A percentile compares a stretch with the other conserved stretches of the same genome.
phyloP scores from a whole-genome alignment of 768 basidiomycete genomes.

The Xerocomus potaroensis region DNA sequence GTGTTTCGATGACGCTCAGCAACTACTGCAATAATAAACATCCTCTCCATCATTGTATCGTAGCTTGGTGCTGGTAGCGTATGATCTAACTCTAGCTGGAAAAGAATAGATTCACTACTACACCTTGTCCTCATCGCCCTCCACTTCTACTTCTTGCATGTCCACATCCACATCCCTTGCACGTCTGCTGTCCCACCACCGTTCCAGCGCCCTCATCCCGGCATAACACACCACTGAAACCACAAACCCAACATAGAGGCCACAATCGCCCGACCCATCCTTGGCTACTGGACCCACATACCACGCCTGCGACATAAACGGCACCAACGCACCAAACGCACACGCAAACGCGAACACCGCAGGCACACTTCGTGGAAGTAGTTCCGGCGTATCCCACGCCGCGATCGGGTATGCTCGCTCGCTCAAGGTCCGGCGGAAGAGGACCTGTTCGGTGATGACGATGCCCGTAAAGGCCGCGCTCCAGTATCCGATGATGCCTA shows the following conservation, averaged over 20 bases:
- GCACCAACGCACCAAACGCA: slow-evolving; percentile 37
- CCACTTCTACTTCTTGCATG: neutral
- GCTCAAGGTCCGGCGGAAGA: slow-evolving; percentile 39
- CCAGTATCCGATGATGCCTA: slow-evolving; percentile 47
- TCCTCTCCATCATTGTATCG: no score
- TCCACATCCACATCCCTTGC: neutral
- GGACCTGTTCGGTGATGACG: slow-evolving; percentile 40
- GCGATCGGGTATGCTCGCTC: slow-evolving; percentile 33
- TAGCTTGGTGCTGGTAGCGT: no score
- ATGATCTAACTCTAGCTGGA: no score
- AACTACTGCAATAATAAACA: no score
- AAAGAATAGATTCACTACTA: no score
- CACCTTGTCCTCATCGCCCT: neutral
- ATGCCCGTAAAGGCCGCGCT: slow-evolving; percentile 35
- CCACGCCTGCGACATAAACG: slow-evolving; percentile 52
- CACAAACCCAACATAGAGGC: slow-evolving; percentile 38
- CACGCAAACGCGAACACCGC: slow-evolving; percentile 39
- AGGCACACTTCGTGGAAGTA: slow-evolving; percentile 41
- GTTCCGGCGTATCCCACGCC: slow-evolving; percentile 32
- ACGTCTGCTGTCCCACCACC: slow-evolving; percentile 4
- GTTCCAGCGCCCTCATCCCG: slow-evolving; percentile 28
- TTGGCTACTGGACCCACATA: slow-evolving; percentile 47
- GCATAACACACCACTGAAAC: slow-evolving; percentile 32
- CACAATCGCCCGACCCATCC: slow-evolving; percentile 45
- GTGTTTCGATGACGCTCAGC: no score